These are phyloP conservation scores for Erysimum cheiranthoides DNA, from an alignment of 345 rosid genomes.

Conservation along the genomic window DNA sequence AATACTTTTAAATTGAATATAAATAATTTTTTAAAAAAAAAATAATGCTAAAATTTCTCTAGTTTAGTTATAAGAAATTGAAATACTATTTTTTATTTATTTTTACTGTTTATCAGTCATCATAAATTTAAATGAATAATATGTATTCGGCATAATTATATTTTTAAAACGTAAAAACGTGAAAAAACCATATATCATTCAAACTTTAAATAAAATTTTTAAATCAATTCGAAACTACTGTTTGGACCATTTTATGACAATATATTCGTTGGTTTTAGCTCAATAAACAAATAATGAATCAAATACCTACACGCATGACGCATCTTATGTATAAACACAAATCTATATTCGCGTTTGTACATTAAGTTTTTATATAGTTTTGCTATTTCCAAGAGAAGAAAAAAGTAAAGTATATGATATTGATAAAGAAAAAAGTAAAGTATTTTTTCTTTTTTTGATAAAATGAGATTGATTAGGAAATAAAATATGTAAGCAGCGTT, in stretches of 20 bases:
- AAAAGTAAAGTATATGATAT: background rate
- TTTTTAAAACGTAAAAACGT: too few relatives aligned
- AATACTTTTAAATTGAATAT: too few relatives aligned
- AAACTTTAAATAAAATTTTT: too few relatives aligned
- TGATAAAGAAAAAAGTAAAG: background rate
- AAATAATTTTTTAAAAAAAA: too few relatives aligned
- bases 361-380: background rate
- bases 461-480: conserved; percentile 4
- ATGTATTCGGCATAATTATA: too few relatives aligned
- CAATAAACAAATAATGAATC: background rate
- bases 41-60: too few relatives aligned
- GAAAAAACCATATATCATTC: too few relatives aligned
- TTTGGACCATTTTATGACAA: conserved; percentile 5
- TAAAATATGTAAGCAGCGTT: conserved; percentile 42
- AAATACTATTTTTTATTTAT: too few relatives aligned
- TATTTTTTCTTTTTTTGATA: background rate
- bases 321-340: conserved; percentile 2
- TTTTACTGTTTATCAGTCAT: too few relatives aligned
- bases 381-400: background rate
- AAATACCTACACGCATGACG: background rate
- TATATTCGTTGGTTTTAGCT: conserved; percentile 11
- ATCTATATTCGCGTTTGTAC: background rate
- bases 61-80: too few relatives aligned
- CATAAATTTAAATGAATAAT: too few relatives aligned
- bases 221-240: background rate